These are phyloP conservation scores for Steccherinum ochraceum DNA, from an alignment of 768 basidiomycete genomes.

Conservation along the genomic window DNA sequence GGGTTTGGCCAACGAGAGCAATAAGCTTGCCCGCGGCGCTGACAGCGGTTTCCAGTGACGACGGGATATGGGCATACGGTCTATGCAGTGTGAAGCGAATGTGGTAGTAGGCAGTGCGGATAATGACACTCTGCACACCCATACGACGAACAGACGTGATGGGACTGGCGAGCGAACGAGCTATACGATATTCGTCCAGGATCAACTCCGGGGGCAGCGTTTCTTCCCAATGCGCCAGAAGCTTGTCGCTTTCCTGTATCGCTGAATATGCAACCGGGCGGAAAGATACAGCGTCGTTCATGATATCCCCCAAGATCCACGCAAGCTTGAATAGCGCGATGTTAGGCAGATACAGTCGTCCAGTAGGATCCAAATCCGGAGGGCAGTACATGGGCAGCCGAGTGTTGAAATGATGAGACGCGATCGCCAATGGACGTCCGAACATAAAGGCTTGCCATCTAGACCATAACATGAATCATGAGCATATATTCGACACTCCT, in stretches of 20 bases:
- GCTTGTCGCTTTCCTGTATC: slow-evolving; percentile 65
- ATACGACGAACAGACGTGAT: slow-evolving; percentile 54
- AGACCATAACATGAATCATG: slow-evolving; percentile 8
- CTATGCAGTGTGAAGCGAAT: slow-evolving; percentile 82
- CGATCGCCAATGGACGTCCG: slow-evolving; percentile 68
- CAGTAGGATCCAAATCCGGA: slow-evolving; percentile 53
- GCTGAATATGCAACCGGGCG: slow-evolving; percentile 68
- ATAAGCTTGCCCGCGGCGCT: slow-evolving; percentile 74
- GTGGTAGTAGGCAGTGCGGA: slow-evolving; percentile 72
- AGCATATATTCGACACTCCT: too few relatives aligned
- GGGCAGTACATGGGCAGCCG: slow-evolving; percentile 67
- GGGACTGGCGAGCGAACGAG: slow-evolving; percentile 62
- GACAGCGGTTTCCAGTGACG: slow-evolving; percentile 67
- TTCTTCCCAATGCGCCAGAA: slow-evolving; percentile 70
- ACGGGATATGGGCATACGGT: slow-evolving; percentile 48
- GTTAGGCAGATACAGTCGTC: slow-evolving; percentile 67
- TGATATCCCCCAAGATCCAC: slow-evolving; percentile 75
- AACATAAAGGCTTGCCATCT: slow-evolving; percentile 90
- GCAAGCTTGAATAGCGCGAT: slow-evolving; percentile 56
- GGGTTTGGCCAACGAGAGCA: slow-evolving; percentile 67
- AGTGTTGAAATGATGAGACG: slow-evolving; percentile 81
- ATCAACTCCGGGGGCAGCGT: slow-evolving; percentile 68
- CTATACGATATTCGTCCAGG: slow-evolving; percentile 70
- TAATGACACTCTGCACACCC: slow-evolving; percentile 78
- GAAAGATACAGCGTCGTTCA: slow-evolving; percentile 78